Evolutionary conservation across 2,329 filamentous ascomycete species (phyloP), one percentile per base, ranked within the genome.

Genomic region (Epichloe sibirici): DNA sequence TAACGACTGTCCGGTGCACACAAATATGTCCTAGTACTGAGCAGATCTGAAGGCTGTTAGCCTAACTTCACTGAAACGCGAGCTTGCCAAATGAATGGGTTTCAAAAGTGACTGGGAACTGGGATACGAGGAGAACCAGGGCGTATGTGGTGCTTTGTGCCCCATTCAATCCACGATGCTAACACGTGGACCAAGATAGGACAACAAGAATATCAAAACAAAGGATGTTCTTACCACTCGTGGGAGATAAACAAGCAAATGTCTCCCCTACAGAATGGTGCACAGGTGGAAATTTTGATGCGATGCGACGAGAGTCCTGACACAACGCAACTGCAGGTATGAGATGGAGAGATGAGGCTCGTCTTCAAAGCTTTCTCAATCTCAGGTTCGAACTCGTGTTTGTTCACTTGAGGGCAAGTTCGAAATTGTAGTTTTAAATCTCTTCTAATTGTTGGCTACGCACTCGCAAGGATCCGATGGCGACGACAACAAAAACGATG

Each of bases 181-280:
- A 3, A 11, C 31, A 31, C 8, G 31, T 4, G 9, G 9, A 11
- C 31, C 31, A 28, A 45, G 21, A 6, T n/a, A 25, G 43, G 45
- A 31, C 31, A 39, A 11, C 25, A 23, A 35, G 15, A 7, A 5
- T 15, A 12, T 48, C 3, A 43, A 12, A n/a, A 13, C 37, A 57
- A 45, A 57, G 53, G 57, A 57, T 56, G 15, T 40, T 66, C 76
- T 70, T 82, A 84, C 81, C 78, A 74, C 79, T 69, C 78, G 79
- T 72, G 81, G 86, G 89, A 95, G 90, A 95, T 87, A 76, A 89
- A 95, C 90, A 95, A 95, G 70, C 85, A 72, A 95, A 95, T 95
- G 90, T 90, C 86, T 95, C 90, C 87, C 89, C 88, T 75, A 74
- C 71, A 71, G 58, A 61, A 63, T 64, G 63, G 64, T 70, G 70